Evolutionary conservation across 1,284 basidiomycete species (phyloP).

Genomic region (Fomitiporia mediterranea): DNA sequence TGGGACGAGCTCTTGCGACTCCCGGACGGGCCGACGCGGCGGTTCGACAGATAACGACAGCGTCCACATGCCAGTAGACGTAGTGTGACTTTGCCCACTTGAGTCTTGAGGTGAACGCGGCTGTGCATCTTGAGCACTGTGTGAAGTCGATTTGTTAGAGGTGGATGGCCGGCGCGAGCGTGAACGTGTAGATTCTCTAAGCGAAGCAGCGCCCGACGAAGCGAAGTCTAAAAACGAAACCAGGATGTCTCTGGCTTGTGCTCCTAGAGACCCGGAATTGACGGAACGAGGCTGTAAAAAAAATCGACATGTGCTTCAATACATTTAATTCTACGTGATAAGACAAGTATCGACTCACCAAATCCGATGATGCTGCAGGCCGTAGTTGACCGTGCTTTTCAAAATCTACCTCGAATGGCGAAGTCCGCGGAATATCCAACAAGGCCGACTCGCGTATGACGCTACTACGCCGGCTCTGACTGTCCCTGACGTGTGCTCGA

Average conservation of each 20-base stretch:
- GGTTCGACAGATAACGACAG: slow-evolving; percentile 20
- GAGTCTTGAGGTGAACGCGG: slow-evolving; percentile 8
- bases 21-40: slow-evolving; percentile 2
- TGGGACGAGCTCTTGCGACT: slow-evolving; percentile 13
- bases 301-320: neutral
- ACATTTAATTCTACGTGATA: neutral
- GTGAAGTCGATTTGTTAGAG: slow-evolving; percentile 17
- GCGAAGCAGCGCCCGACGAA: slow-evolving; percentile 42
- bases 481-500: slow-evolving; percentile 10
- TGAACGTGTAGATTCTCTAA: slow-evolving; percentile 33
- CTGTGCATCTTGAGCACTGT: slow-evolving; percentile 6
- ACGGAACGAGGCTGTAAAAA: slow-evolving; percentile 8
- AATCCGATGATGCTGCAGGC: neutral
- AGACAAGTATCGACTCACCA: neutral
- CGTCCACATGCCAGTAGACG: slow-evolving; percentile 20
- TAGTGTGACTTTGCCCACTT: slow-evolving; percentile 13
- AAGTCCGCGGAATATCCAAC: slow-evolving; percentile 16
- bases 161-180: slow-evolving; percentile 14
- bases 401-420: slow-evolving; percentile 19
- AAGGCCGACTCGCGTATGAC: slow-evolving; percentile 3
- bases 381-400: slow-evolving; percentile 8
- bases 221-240: slow-evolving; percentile 58
- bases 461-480: slow-evolving; percentile 5
- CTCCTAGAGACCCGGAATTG: slow-evolving; percentile 10
- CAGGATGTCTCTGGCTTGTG: slow-evolving; percentile 17